Base-by-base conservation (phyloP, 169 alveolate species). In the Eimeria maxima region DNA sequence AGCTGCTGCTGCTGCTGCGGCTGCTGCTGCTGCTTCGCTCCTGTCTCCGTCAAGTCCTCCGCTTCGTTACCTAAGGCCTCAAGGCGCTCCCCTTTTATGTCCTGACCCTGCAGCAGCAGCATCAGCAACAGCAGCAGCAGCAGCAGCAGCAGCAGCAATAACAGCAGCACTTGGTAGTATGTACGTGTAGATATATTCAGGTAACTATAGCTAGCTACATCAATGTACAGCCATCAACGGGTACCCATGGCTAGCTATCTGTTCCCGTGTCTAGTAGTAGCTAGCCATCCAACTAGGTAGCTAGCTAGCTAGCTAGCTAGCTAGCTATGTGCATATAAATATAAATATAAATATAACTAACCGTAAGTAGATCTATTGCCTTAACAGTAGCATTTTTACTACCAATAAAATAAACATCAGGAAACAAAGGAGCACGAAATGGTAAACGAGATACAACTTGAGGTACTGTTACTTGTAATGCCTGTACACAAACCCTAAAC, bases 1-100 rank as follows among this genome's bases (percentile, higher is more conserved):
- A 93, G 93, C 93, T 93, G 95, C 55, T 73, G 89, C 74, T 60
- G n/a, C n/a, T n/a, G n/a, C n/a, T n/a, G n/a, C n/a, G n/a, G n/a
- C n/a, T n/a, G n/a, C 11, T 50, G 87, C 93, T 93, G 95, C 55
- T 60, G 73, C 53, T 91, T 57, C 55, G 90, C 38, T 14, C 24
- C 55, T 45, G 57, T 45, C 73, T 22, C 71, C 67, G 16, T 71
- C 20, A n/a, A 2, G 44, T 50, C 65, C 24, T 8, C 78, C 63
- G 53, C 16, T 8, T 13, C 95, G 78, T 38, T n/a, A 33, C 87
- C 69, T 65, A 78, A 42, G n/a, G 89, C 89, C 65, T 78, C 89
- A 16, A 78, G 67, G 29, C 65, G 89, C 89, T 78, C 89, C 67
- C 89, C 89, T 42, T 78, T 38, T 27, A 78, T 78, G 33, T 78